These are phyloP conservation scores for Auricularia sp. DNA, from an alignment of 768 basidiomycete genomes.

Conservation along the genomic window DNA sequence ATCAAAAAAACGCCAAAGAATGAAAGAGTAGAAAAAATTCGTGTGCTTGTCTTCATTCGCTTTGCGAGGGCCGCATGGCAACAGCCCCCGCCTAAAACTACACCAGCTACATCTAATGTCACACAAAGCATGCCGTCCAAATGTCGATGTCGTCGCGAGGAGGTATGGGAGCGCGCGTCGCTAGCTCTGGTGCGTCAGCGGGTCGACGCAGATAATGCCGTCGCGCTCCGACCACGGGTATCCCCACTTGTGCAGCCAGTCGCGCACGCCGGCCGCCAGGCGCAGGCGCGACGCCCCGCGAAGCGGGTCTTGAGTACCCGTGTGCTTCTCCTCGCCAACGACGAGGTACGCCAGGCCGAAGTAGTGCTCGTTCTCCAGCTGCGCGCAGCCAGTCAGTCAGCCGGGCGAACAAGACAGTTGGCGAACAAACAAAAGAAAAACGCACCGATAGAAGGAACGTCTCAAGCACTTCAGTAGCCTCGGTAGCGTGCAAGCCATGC, in stretches of 20 bases:
- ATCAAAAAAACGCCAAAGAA: too few relatives aligned
- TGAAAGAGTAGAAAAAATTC: too few relatives aligned
- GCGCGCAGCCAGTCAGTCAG: neutral
- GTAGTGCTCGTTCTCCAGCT: slow-evolving; percentile 84
- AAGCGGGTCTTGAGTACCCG: slow-evolving; percentile 75
- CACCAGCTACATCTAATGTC: too few relatives aligned
- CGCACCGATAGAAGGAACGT: slow-evolving; percentile 80
- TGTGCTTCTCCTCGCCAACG: slow-evolving; percentile 95
- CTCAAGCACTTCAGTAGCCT: slow-evolving; percentile 85
- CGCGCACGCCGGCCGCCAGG: slow-evolving; percentile 76
- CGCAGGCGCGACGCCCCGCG: slow-evolving; percentile 78
- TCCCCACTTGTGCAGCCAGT: slow-evolving; percentile 89
- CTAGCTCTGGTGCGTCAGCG: slow-evolving; percentile 55
- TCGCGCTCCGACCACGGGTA: slow-evolving; percentile 94
- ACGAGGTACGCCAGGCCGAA: slow-evolving; percentile 82
- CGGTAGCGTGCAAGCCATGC: slow-evolving; percentile 89
- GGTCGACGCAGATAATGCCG: slow-evolving; percentile 83
- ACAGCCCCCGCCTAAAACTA: too few relatives aligned
- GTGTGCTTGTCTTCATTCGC: too few relatives aligned
- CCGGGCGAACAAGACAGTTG: neutral
- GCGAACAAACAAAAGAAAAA: slow-evolving; percentile 14
- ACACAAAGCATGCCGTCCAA: too few relatives aligned
- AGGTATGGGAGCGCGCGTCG: neutral
- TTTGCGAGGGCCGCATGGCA: too few relatives aligned
- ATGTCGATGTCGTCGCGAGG: too few relatives aligned